Evolutionary conservation across 2,329 filamentous ascomycete species (phyloP), one percentile per base, ranked within the genome.

Genomic region (Boeremia lycopersici): DNA sequence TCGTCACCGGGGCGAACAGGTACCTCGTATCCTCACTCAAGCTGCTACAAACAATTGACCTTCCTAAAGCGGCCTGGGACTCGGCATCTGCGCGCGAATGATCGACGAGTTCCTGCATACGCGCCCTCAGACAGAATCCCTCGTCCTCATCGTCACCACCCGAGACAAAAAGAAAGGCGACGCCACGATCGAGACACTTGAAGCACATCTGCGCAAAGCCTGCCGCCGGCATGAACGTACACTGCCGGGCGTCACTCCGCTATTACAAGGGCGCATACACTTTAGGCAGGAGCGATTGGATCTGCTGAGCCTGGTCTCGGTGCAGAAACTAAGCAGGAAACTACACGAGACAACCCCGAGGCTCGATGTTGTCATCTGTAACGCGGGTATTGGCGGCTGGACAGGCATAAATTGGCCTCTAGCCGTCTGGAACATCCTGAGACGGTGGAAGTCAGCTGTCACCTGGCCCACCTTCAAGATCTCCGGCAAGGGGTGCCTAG

Each of bases 351-450:
- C 76, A 17, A 79, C 91, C 35, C 87, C 90, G 1, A 86, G 88
- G 60, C 80, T 99, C 28, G 91, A 98, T 74, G 84, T 84, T 2
- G 81, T 95, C 19, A 81, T 98, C 33, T 88, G 90, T 72, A 97
- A 97, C 74, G 93, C 93, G 13, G 95, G 93, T 0, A 88, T 93
- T 34, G 91, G 92, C 19, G 92, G 91, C 2, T 96, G 91, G 89
- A 84, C 81, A 0, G 90, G 90, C n/a, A 73, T 96, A 53, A 78
- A 91, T 73, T 97, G 87, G 85, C 74, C 79, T 1, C 65, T 68
- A 48, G 85, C 90, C 1, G 73, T 86, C 28, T 84, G 78, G 77
- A 73, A 69, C 9, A 67, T 85, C 6, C 67, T 89, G 40, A 86
- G 82, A 10, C 86, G 92, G 51, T 77, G 89, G 53, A 72, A 88